These are phyloP conservation scores for Suillus hirtellus DNA, from an alignment of 768 basidiomycete species.

Conservation along the genomic window DNA sequence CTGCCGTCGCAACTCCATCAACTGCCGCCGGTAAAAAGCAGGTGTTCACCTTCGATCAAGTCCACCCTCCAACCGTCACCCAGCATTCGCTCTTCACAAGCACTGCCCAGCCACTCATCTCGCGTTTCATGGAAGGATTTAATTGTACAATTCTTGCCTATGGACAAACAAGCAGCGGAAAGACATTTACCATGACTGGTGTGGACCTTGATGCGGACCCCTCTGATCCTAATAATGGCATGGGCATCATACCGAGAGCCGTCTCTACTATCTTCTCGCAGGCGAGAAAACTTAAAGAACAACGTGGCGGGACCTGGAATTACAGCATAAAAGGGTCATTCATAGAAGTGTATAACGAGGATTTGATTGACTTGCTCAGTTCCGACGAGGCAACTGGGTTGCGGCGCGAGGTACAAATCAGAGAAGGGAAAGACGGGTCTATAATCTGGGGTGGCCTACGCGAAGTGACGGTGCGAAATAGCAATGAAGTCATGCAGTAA, in stretches of 20 bases:
- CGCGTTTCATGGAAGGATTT: conserved; percentile 89
- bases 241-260: conserved; percentile 95
- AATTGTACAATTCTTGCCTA: conserved; percentile 74
- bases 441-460: conserved; percentile 97
- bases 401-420: conserved; percentile 87
- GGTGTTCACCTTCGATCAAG: conserved; percentile 90
- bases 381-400: conserved; percentile 65
- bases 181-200: conserved; percentile 91
- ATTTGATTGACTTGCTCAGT: conserved; percentile 91
- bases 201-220: conserved; percentile 87
- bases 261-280: conserved; percentile 84
- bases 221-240: conserved; percentile 75
- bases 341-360: conserved; percentile 99
- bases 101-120: conserved; percentile 82
- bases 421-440: conserved; percentile 95
- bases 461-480: conserved; percentile 84
- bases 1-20: conserved; percentile 46
- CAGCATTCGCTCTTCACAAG: conserved; percentile 85
- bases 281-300: conserved; percentile 75
- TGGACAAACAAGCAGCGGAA: conserved; percentile 36
- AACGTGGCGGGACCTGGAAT: conserved; percentile 73
- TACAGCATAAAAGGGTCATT: conserved; percentile 86
- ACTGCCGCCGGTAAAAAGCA: conserved; percentile 72
- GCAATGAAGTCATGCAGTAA: conserved; percentile 90
- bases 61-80: conserved; percentile 80